Conservation (phyloP, 2,329 filamentous ascomycete genomes). For the Sarocladiaceae sp. region DNA sequence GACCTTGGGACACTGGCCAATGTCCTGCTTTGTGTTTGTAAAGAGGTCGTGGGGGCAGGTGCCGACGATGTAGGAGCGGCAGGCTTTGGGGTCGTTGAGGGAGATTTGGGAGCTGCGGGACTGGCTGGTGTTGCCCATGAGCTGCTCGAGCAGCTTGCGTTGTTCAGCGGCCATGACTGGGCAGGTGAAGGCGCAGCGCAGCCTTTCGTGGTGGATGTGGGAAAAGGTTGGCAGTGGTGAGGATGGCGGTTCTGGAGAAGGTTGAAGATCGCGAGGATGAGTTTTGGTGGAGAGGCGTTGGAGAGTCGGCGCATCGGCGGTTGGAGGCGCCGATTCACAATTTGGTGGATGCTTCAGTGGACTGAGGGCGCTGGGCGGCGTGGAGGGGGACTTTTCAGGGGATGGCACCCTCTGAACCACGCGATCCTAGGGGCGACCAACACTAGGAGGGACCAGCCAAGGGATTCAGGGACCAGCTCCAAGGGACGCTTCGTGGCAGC, state of each 20-base stretch:
- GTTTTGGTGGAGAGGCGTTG: background rate
- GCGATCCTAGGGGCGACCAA: no score
- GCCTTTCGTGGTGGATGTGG: constrained; percentile 5
- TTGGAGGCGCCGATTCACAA: constrained; percentile 1
- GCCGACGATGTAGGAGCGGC: constrained; percentile 86
- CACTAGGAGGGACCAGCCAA: no score
- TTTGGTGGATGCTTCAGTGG: background rate
- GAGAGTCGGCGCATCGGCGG: constrained; percentile 5
- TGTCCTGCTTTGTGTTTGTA: constrained; percentile 97
- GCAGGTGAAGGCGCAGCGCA: background rate
- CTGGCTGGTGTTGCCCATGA: constrained; percentile 71
- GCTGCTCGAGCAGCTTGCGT: constrained; percentile 96
- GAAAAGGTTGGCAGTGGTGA: background rate
- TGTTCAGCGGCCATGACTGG: constrained; percentile 92
- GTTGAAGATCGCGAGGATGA: constrained; percentile 3
- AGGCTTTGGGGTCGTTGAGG: constrained; percentile 88
- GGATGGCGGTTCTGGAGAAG: background rate
- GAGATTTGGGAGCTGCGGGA: constrained; percentile 75
- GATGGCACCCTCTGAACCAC: no score
- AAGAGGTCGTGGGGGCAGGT: constrained; percentile 98
- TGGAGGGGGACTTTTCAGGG: no score
- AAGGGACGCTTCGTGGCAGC: constrained; percentile 7
- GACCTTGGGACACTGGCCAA: constrained; percentile 80
- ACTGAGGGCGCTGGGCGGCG: background rate
- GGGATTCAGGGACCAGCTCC: no score